Evolutionary conservation across 345 rosid genomes (phyloP), one percentile per base, ranked within the genome.

Genomic region (Corchorus capsularis): DNA sequence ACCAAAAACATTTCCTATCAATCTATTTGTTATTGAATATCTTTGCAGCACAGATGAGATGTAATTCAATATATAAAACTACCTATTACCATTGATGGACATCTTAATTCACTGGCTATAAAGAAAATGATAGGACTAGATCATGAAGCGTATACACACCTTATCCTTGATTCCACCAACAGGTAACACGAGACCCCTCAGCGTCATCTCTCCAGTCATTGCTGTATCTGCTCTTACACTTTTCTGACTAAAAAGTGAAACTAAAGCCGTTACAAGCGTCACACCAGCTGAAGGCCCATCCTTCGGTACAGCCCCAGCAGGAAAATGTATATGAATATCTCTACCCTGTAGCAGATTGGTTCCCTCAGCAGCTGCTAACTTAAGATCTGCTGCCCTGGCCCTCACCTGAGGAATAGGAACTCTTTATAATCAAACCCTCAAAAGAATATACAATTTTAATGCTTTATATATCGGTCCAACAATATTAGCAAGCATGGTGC

Each of bases 211-310:
- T 56, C 99, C 99, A 0, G 99, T 96, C 99, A 96, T 96, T 80
- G 99, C 98, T 66, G 99, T 96, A 83, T 93, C 98, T 77, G 97
- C 94, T 87, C 99, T 89, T 39, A 88, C 93, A 77, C 90, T 88
- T 88, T 85, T 92, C 85, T 85, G 93, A 81, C 94, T 85, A 69
- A 96, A 91, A 56, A 96, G 79, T 16, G 99, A 96, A 82, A 96
- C 97, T 79, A 96, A 86, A 50, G 98, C 96, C 0, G 99, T 93
- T 62, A 96, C 99, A 59, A 96, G 85, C 75, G 99, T 96, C 83
- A 96, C 93, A 57, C 99, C 99, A 14, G 99, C 99, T 70, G 99
- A 96, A 32, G 99, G 99, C n/a, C 99, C 99, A 60, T 96, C 99
- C 82, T 96, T 96, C 2, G 97, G 99, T 57, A 92, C 91, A 27